Evolutionary conservation across 345 rosid species (phyloP).

Genomic region (Melastoma malabathricum): DNA sequence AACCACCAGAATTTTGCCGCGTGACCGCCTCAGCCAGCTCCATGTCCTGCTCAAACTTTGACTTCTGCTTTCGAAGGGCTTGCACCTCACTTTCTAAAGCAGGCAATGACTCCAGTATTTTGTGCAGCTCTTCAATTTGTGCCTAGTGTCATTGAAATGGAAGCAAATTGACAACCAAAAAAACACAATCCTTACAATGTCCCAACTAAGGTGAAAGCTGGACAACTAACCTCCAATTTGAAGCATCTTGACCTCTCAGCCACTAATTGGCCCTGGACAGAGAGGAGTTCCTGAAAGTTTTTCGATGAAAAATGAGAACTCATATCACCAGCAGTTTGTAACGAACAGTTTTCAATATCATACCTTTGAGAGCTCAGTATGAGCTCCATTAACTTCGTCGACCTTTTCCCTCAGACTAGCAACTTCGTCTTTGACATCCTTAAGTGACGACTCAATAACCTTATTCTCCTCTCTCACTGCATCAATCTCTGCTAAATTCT

Average conservation of each 20-base stretch:
- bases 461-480: conserved; percentile 58
- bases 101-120: conserved; percentile 60
- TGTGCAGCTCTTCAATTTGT: conserved; percentile 75
- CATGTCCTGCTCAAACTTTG: conserved; percentile 46
- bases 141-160: conserved; percentile 30
- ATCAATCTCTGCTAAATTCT: conserved; percentile 27
- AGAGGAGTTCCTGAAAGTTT: conserved; percentile 62
- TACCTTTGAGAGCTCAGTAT: conserved; percentile 72
- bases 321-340: background rate
- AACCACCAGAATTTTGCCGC: conserved; percentile 76
- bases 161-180: background rate
- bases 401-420: conserved; percentile 49
- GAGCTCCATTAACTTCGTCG: conserved; percentile 53
- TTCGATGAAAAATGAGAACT: background rate
- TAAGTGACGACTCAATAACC: conserved; percentile 37
- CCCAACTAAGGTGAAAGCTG: background rate
- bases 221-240: conserved; percentile 66
- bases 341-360: background rate
- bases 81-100: conserved; percentile 73
- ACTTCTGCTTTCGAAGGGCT: conserved; percentile 65
- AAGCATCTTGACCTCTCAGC: conserved; percentile 98
- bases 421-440: conserved; percentile 52
- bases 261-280: conserved; percentile 78
- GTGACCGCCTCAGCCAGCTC: conserved; percentile 33
- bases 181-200: background rate